These are phyloP conservation scores for Dendryphion nanum DNA, from an alignment of 2,329 filamentous ascomycete species.

Conservation along the genomic window DNA sequence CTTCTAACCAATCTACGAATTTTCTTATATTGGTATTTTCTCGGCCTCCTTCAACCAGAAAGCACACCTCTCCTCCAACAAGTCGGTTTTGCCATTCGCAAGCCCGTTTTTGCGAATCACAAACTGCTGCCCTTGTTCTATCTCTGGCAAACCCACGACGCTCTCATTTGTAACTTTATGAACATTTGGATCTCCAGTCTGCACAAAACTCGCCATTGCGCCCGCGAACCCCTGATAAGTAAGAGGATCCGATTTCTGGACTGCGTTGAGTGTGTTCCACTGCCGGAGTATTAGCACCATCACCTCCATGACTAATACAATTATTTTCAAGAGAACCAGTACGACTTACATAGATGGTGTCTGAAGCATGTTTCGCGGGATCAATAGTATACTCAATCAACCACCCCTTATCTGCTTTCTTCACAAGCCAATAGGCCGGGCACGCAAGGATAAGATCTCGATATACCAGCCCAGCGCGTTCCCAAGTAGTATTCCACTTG, in stretches of 20 bases:
- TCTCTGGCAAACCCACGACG: slow-evolving; percentile 46
- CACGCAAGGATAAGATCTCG: slow-evolving; percentile 60
- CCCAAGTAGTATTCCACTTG: slow-evolving; percentile 51
- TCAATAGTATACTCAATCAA: slow-evolving; percentile 60
- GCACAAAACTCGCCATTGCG: slow-evolving; percentile 60
- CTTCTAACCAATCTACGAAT: too few species aligned
- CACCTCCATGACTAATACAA: neutral
- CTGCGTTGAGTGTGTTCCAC: slow-evolving; percentile 57
- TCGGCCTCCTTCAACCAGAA: slow-evolving; percentile 54
- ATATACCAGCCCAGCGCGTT: slow-evolving; percentile 57
- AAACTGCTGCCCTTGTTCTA: slow-evolving; percentile 49
- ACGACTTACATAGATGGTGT: slow-evolving; percentile 53
- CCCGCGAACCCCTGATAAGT: slow-evolving; percentile 59
- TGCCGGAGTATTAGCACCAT: slow-evolving; percentile 14
- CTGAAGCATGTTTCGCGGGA: slow-evolving; percentile 59
- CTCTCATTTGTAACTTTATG: slow-evolving; percentile 53
- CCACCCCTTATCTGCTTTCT: slow-evolving; percentile 49
- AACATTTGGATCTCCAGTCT: slow-evolving; percentile 58
- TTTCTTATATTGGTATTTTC: slow-evolving; percentile 47
- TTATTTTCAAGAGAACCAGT: neutral
- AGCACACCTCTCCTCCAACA: slow-evolving; percentile 49
- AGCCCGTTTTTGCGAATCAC: slow-evolving; percentile 51
- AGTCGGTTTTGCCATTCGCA: slow-evolving; percentile 35
- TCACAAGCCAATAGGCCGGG: slow-evolving; percentile 58
- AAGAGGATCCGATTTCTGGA: slow-evolving; percentile 53